These are phyloP conservation scores for Ophiostoma sp. DNA, from an alignment of 2,329 filamentous ascomycete genomes.

Conservation along the genomic window DNA sequence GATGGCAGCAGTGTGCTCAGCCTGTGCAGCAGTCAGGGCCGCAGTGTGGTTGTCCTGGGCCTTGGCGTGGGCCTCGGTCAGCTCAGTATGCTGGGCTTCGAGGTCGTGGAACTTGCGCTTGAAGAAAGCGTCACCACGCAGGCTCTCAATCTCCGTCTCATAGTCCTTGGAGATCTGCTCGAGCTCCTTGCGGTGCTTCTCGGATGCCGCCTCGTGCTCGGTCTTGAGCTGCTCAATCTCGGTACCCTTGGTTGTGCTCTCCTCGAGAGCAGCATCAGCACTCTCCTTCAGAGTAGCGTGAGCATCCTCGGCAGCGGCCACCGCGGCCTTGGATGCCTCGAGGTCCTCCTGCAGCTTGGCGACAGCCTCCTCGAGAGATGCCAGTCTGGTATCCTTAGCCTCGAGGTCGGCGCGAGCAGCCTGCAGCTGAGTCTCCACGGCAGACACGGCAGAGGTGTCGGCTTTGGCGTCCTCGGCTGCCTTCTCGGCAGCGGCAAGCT, in stretches of 20 bases:
- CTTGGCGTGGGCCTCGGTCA: slow-evolving; percentile 35
- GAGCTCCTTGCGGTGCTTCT: slow-evolving; percentile 54
- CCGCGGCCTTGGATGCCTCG: slow-evolving; percentile 39
- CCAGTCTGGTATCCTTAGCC: slow-evolving; percentile 39
- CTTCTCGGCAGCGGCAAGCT: slow-evolving; percentile 45
- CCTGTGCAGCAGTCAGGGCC: slow-evolving; percentile 42
- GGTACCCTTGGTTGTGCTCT: slow-evolving; percentile 43
- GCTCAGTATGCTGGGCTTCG: slow-evolving; percentile 52
- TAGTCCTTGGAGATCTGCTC: slow-evolving; percentile 56
- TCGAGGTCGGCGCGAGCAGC: slow-evolving; percentile 45
- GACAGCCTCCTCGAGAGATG: slow-evolving; percentile 44
- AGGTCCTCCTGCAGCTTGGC: slow-evolving; percentile 29
- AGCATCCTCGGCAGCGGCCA: slow-evolving; percentile 40
- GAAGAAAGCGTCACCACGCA: slow-evolving; percentile 58
- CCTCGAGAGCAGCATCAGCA: slow-evolving; percentile 44
- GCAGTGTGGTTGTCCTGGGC: slow-evolving; percentile 36
- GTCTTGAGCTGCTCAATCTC: slow-evolving; percentile 48
- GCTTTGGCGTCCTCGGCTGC: slow-evolving; percentile 41
- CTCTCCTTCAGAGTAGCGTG: slow-evolving; percentile 14
- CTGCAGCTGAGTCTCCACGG: slow-evolving; percentile 44
- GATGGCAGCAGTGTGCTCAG: slow-evolving; percentile 33
- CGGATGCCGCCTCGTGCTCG: slow-evolving; percentile 39
- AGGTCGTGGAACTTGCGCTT: slow-evolving; percentile 60
- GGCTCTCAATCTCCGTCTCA: slow-evolving; percentile 59
- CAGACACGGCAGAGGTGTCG: slow-evolving; percentile 35